Base-by-base conservation (phyloP, 768 basidiomycete species). In the Pisolithus tinctorius region DNA sequence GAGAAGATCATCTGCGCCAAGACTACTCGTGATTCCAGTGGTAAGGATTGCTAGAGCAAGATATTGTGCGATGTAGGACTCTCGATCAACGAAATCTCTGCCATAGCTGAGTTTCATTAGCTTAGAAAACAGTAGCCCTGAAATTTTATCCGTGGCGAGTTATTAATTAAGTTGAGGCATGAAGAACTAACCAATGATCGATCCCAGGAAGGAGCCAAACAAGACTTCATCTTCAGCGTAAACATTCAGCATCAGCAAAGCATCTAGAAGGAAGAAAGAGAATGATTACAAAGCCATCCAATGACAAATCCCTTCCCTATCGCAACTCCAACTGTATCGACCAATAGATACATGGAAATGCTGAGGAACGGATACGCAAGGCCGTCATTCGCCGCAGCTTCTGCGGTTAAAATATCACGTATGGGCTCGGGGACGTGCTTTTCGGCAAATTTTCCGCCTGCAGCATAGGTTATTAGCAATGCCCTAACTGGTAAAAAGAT, bases 371-470 rank as follows among this genome's bases (percentile, higher is more conserved):
- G 93, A 65, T 94, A 96, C 2, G 94, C 93, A 13, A 97, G 77
- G 2, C 96, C 96, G 58, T 98, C 96, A 67, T 99, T 99, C 6
- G 90, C 85, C 0, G 94, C 96, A 5, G 88, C 89, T 68, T 98
- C 95, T 0, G 90, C 91, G 0, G 88, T 80, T 6, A 96, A 73
- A 40, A 96, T 76, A 23, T 82, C 85, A 27, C 94, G 82, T 23
- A 98, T 74, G 48, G 90, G 84, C 5, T 70, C 55, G 4, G 87
- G 86, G 4, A 91, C 88, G 59, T 90, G 78, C 51, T 75, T 78
- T 13, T 72, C 67, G 0, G 88, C 88, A 56, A 78, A 91, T 53
- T 75, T 81, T 0, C 88, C 88, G 9, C 84, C 86, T 87, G 51
- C 4, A 36, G n/a, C 6, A 49, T 56, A 36, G 6, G 1, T 2